Evolutionary conservation across 2,329 filamentous ascomycete species (phyloP).

Genomic region (Ascochyta pisi): DNA sequence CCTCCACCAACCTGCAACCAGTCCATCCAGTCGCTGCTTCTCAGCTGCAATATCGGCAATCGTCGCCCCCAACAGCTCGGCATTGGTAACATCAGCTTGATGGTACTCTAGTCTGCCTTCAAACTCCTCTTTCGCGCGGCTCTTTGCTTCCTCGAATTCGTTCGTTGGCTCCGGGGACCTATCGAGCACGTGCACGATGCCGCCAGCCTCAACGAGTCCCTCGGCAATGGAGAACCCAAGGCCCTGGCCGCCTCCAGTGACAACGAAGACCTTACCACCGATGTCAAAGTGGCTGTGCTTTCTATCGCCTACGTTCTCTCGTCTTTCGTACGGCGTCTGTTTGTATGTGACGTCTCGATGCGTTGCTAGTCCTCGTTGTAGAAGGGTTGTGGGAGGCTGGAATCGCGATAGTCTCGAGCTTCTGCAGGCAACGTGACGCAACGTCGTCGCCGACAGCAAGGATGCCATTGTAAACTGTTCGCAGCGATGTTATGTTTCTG

Average conservation of each 20-base stretch:
- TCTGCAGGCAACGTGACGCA: not conserved
- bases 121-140: slow-evolving; percentile 65
- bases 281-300: slow-evolving; percentile 39
- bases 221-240: slow-evolving; percentile 75
- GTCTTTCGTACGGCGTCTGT: slow-evolving; percentile 28
- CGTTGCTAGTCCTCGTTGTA: slow-evolving; percentile 16
- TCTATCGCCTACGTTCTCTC: slow-evolving; percentile 25
- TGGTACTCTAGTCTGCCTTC: slow-evolving; percentile 73
- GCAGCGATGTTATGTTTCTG: not conserved
- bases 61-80: slow-evolving; percentile 67
- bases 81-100: slow-evolving; percentile 78
- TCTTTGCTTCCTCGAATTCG: slow-evolving; percentile 68
- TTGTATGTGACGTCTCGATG: slow-evolving; percentile 19
- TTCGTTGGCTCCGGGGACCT: slow-evolving; percentile 61
- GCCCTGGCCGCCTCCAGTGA: slow-evolving; percentile 70
- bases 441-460: not conserved
- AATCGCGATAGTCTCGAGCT: slow-evolving; percentile 1
- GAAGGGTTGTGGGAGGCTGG: slow-evolving; percentile 5
- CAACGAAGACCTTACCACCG: slow-evolving; percentile 50
- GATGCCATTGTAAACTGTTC: not conserved
- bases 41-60: slow-evolving; percentile 71
- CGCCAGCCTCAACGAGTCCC: slow-evolving; percentile 75
- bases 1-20: slow-evolving; percentile 62
- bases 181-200: slow-evolving; percentile 72
- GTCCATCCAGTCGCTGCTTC: slow-evolving; percentile 76